Percentiles rank a stretch among this genome's conserved stretches.
These are phyloP conservation scores for Colletotrichum karsti DNA, from an alignment of 2,329 filamentous ascomycete species.

Conservation along the genomic window DNA sequence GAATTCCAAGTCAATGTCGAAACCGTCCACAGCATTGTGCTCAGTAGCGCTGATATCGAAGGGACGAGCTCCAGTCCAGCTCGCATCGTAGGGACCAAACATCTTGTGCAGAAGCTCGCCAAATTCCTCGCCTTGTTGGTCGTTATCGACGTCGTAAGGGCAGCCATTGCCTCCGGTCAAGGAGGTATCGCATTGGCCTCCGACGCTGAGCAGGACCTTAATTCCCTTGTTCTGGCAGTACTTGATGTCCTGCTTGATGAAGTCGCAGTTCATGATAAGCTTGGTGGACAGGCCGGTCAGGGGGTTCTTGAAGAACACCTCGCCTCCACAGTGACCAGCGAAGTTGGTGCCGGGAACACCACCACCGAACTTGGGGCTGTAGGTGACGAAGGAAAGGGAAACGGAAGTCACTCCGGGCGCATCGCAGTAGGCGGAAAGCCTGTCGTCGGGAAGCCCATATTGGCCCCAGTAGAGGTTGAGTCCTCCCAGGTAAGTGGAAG, in stretches of 20 bases:
- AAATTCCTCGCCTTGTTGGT: conserved; percentile 43
- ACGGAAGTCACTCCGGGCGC: conserved; percentile 46
- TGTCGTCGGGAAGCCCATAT: conserved; percentile 34
- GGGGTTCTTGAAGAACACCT: conserved; percentile 32
- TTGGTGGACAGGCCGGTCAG: conserved; percentile 34
- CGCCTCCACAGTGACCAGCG: conserved; percentile 45
- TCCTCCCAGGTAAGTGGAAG: conserved; percentile 31
- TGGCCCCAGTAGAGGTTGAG: conserved; percentile 54
- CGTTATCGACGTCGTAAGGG: conserved; percentile 43
- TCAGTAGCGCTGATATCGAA: conserved; percentile 41
- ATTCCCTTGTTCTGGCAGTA: conserved; percentile 51
- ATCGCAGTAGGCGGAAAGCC: conserved; percentile 43
- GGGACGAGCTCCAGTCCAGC: conserved; percentile 45
- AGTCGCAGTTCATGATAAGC: conserved; percentile 44
- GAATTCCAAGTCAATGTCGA: conserved; percentile 52
- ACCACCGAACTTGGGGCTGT: conserved; percentile 44
- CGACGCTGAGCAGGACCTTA: conserved; percentile 53
- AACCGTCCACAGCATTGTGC: conserved; percentile 47
- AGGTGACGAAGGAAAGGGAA: conserved; percentile 48
- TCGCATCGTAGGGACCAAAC: conserved; percentile 45
- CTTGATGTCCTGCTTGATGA: conserved; percentile 47
- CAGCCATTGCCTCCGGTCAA: conserved; percentile 26
- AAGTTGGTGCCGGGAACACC: conserved; percentile 50
- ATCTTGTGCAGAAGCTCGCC: conserved; percentile 47
- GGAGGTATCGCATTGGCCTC: conserved; percentile 38